Base-by-base conservation (phyloP, 345 rosid species). In the Turritis glabra region DNA sequence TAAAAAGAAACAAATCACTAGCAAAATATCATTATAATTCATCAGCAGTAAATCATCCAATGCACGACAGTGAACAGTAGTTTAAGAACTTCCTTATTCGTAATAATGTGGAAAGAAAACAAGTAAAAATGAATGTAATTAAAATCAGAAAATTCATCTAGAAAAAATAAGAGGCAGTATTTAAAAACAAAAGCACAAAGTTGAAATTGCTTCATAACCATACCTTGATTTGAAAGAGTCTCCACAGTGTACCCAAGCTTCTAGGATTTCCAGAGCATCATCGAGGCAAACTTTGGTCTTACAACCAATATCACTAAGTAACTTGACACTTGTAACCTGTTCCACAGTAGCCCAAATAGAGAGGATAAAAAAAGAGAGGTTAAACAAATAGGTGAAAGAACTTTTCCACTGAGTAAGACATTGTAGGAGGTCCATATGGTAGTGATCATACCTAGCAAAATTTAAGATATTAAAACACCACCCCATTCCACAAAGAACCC, bases 281-380 rank as follows among this genome's bases (percentile, higher is more conserved):
- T 79, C 77, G 30, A 88, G 63, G 54, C 81, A 66, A 72, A 93
- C 96, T 78, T 82, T 80, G 52, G 94, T 85, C 85, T 85, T 93
- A 55, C 91, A 87, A 72, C 91, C 97, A 74, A 91, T 77, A 80
- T 83, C 89, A 61, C 62, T 62, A 47, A 88, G 64, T 60, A 93
- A 77, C 60, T 82, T 87, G 64, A 44, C 81, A 81, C 90, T 91
- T 81, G 72, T 84, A 71, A 91, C 85, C 97, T 93, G 87, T 74
- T 84, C 44, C 66, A 78, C 53, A 62, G 58, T 59, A 47, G 26
- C 68, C 64, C 67, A 56, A 75, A 37, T 38, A 67, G 29, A 67
- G 21, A 64, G 62, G 58, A 73, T 1, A 46, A 53, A 27, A 23
- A 43, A 43, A 43, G 50, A 52, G 23, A 23, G 37, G 66, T 56